Evolutionary conservation across 768 basidiomycete genomes (phyloP).

Genomic region (Suillus alpinus): DNA sequence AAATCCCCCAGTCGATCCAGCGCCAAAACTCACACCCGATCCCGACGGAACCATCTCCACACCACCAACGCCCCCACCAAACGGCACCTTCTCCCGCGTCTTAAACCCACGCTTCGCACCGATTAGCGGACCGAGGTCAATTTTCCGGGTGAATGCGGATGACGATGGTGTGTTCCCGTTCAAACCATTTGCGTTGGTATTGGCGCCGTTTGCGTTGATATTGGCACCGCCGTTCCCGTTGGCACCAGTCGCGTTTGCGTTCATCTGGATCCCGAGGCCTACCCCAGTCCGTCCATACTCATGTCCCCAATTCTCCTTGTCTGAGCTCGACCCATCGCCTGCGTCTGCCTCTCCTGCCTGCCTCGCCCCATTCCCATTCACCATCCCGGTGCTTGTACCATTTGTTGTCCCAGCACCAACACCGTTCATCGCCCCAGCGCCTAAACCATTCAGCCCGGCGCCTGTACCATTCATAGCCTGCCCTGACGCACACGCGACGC

Average conservation of each 20-base stretch:
- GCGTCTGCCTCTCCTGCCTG: not conserved
- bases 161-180: constrained; percentile 1
- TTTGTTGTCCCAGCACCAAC: not conserved
- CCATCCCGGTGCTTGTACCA: not conserved
- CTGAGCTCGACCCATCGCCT: not conserved
- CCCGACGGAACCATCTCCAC: constrained; percentile 49
- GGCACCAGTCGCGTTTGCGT: not conserved
- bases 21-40: not conserved
- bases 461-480: not conserved
- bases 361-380: not conserved
- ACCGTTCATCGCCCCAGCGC: not conserved
- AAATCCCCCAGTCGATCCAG: not conserved
- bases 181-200: not conserved
- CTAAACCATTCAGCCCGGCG: not conserved
- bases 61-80: constrained; percentile 61
- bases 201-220: constrained; percentile 18
- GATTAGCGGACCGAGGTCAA: constrained; percentile 64
- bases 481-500: constrained; percentile 9
- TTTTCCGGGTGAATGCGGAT: not conserved
- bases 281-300: not conserved
- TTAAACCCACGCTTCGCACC: constrained; percentile 59
- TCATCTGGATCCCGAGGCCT: not conserved
- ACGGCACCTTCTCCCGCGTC: constrained; percentile 54
- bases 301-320: constrained; percentile 1
- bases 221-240: constrained; percentile 4